phyloP scores from a whole-genome alignment of 371 early-diverging fungal species.

The Sporodiniella umbellata region DNA sequence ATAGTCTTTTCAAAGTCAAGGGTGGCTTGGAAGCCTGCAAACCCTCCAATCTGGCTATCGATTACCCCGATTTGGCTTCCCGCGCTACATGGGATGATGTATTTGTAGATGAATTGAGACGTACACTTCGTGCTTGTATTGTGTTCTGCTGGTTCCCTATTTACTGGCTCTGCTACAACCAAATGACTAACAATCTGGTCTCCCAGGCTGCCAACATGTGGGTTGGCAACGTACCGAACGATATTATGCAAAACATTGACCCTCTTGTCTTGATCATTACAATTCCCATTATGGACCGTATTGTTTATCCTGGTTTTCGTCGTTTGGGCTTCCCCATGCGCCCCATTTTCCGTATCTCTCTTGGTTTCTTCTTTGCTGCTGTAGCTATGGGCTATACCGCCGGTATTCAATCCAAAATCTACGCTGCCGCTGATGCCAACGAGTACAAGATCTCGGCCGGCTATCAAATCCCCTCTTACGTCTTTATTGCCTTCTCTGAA shows the following conservation, averaged over 20 bases:
- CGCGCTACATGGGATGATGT: constrained; percentile 62
- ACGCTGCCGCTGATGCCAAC: constrained; percentile 18
- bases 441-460: constrained; percentile 55
- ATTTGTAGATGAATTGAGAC: constrained; percentile 71
- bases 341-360: constrained; percentile 68
- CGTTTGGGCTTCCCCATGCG: constrained; percentile 59
- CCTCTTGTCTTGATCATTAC: constrained; percentile 64
- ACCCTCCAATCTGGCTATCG: constrained; percentile 25
- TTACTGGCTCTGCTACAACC: constrained; percentile 77
- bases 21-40: constrained; percentile 37
- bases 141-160: constrained; percentile 72
- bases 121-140: constrained; percentile 63
- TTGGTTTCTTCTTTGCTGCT: constrained; percentile 66
- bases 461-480: constrained; percentile 66
- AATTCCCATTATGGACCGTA: constrained; percentile 69
- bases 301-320: constrained; percentile 67
- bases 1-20: constrained; percentile 24
- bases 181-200: constrained; percentile 75
- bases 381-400: constrained; percentile 70
- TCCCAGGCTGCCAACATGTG: constrained; percentile 71
- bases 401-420: constrained; percentile 66
- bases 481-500: constrained; percentile 66
- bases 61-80: constrained; percentile 32
- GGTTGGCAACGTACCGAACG: constrained; percentile 60
- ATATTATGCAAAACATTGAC: constrained; percentile 64